Evolutionary conservation across 2,329 filamentous ascomycete genomes (phyloP).

Genomic region (Gaeumannomyces tritici): DNA sequence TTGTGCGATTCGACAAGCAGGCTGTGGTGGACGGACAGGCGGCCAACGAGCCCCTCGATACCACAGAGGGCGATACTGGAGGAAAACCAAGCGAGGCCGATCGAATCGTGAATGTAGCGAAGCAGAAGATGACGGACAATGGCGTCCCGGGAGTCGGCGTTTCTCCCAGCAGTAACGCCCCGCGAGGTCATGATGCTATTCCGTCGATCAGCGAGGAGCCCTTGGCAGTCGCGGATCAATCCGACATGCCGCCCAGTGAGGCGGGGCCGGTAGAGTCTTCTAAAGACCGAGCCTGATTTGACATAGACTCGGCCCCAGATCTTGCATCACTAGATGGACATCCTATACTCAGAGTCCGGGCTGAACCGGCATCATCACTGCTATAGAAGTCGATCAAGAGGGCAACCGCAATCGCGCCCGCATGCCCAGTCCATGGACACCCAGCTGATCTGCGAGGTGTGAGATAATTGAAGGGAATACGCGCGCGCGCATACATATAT

Average conservation of each 20-base stretch:
- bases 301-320: background rate
- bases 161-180: constrained; percentile 49
- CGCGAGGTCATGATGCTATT: constrained; percentile 41
- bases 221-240: background rate
- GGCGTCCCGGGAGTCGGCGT: constrained; percentile 42
- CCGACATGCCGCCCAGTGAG: background rate
- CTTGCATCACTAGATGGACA: background rate
- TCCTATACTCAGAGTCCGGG: background rate
- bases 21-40: constrained; percentile 38
- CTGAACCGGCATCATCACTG: background rate
- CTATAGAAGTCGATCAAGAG: background rate
- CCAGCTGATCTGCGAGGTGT: background rate
- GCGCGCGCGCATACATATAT: background rate
- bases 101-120: constrained; percentile 49
- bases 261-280: background rate
- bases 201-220: constrained; percentile 4
- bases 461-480: background rate
- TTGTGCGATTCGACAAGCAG: constrained; percentile 76
- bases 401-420: background rate
- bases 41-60: constrained; percentile 31
- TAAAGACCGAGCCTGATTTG: background rate
- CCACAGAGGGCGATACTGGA: constrained; percentile 39
- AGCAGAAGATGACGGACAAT: constrained; percentile 50
- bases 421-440: background rate
- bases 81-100: constrained; percentile 48